Evolutionary conservation across 179 eudicot genomes (phyloP).

Genomic region (Amaranthus tricolor): DNA sequence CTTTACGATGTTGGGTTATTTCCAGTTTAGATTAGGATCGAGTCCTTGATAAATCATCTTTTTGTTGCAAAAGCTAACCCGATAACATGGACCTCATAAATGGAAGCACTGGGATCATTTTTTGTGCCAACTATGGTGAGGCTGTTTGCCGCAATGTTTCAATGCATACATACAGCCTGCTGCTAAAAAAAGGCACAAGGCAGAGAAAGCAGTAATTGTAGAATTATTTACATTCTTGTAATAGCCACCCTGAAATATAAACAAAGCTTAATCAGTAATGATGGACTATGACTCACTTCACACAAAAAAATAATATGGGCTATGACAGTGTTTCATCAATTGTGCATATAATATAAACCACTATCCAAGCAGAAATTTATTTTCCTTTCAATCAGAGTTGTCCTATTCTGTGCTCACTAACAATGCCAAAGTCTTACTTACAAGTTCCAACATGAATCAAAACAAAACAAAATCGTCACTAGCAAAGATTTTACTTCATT

Average conservation of each 20-base stretch:
- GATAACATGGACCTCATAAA: not conserved
- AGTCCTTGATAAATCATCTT: not conserved
- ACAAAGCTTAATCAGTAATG: not conserved
- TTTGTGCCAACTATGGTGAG: constrained; percentile 72
- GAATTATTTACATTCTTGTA: constrained; percentile 61
- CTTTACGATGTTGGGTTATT: not conserved
- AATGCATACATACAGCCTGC: constrained; percentile 76
- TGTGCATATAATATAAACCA: not conserved
- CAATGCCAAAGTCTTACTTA: too few species aligned
- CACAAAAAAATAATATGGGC: too few species aligned
- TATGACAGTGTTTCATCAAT: too few species aligned
- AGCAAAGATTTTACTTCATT: too few species aligned
- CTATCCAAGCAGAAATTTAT: too few species aligned
- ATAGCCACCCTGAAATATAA: constrained; percentile 67
- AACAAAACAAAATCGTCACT: too few species aligned
- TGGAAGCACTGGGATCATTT: constrained; percentile 25
- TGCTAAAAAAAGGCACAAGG: constrained; percentile 64
- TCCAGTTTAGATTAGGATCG: not conserved
- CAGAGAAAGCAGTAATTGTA: constrained; percentile 59
- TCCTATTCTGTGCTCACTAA: too few species aligned
- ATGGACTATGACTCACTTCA: too few species aligned
- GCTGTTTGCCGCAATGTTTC: constrained; percentile 77
- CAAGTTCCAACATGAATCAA: too few species aligned
- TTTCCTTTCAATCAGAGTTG: not conserved
- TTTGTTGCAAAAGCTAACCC: not conserved